Conservation (phyloP, 2,329 filamentous ascomycete genomes). For the Claviceps arundinis region DNA sequence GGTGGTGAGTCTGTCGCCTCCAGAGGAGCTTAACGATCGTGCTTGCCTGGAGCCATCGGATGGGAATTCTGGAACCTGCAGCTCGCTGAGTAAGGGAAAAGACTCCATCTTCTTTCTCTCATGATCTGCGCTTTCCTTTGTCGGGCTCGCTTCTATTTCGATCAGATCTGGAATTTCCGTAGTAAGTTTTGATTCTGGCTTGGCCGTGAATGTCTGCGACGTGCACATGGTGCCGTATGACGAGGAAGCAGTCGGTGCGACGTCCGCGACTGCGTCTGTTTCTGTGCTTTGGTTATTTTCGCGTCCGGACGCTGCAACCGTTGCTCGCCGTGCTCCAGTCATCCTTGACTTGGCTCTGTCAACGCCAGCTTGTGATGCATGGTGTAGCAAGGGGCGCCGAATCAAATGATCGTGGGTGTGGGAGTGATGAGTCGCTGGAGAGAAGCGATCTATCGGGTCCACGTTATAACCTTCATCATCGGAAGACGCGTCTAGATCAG, state of each 20-base stretch:
- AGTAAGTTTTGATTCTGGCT: conserved; percentile 2
- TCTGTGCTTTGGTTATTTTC: conserved; percentile 6
- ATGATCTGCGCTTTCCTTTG: neutral
- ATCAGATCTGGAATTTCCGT: conserved; percentile 6
- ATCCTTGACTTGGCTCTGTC: neutral
- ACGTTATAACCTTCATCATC: conserved; percentile 17
- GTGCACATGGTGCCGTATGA: conserved; percentile 22
- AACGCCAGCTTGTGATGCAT: neutral
- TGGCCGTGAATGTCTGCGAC: conserved; percentile 9
- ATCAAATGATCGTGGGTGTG: conserved; percentile 5
- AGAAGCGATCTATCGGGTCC: conserved; percentile 13
- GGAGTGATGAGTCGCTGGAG: conserved; percentile 12
- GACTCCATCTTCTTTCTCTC: conserved; percentile 6
- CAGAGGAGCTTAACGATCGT: conserved; percentile 14
- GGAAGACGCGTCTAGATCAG: conserved; percentile 18
- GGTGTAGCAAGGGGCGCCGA: conserved; percentile 12
- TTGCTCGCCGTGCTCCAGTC: conserved; percentile 5
- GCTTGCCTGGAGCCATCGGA: conserved; percentile 8
- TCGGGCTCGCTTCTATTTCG: conserved; percentile 2
- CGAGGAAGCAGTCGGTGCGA: conserved; percentile 9
- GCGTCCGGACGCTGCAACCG: conserved; percentile 9
- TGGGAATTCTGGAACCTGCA: conserved; percentile 5
- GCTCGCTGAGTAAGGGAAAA: conserved; percentile 12
- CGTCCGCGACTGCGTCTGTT: neutral
- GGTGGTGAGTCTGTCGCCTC: conserved; percentile 3